phyloP scores from a whole-genome alignment of 164 flowering plant species.

The Vitis rotundifolia region DNA sequence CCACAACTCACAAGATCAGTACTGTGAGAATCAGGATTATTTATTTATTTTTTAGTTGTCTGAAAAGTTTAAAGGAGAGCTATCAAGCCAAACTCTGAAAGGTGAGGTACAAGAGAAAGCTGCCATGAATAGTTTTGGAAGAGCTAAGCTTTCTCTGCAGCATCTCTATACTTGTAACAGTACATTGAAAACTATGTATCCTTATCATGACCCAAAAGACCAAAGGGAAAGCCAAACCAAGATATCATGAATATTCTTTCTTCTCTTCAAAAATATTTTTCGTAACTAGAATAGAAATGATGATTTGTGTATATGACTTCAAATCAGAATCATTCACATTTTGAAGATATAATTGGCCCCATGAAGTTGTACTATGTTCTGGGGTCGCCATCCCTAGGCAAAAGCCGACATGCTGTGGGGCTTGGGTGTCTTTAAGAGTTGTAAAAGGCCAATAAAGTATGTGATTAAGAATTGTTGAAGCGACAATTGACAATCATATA shows the following conservation, averaged over 20 bases:
- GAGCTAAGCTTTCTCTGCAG: neutral
- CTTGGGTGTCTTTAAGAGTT: neutral
- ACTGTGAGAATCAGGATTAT: neutral
- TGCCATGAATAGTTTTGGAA: slow-evolving; percentile 1
- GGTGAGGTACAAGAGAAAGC: slow-evolving; percentile 2
- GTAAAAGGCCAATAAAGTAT: neutral
- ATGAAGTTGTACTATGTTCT: slow-evolving; percentile 5
- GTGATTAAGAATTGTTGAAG: neutral
- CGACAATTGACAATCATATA: neutral
- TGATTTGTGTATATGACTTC: slow-evolving; percentile 1
- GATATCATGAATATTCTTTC: neutral
- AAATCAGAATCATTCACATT: neutral
- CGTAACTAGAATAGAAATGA: neutral
- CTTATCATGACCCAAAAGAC: neutral
- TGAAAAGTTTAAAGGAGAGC: slow-evolving; percentile 1
- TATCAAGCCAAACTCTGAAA: neutral
- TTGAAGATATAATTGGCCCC: slow-evolving; percentile 6
- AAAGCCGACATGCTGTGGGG: slow-evolving; percentile 3
- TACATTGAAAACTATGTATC: neutral
- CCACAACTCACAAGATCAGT: neutral
- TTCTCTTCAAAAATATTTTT: neutral
- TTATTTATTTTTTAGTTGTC: neutral
- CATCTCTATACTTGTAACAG: neutral
- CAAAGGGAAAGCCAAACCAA: neutral
- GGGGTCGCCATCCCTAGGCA: slow-evolving; percentile 11